Percentiles rank a stretch among this genome's conserved stretches.
Evolutionary conservation across 192 early-diverging fungal genomes (phyloP).

Genomic region (Chytriomyces hyalinus): DNA sequence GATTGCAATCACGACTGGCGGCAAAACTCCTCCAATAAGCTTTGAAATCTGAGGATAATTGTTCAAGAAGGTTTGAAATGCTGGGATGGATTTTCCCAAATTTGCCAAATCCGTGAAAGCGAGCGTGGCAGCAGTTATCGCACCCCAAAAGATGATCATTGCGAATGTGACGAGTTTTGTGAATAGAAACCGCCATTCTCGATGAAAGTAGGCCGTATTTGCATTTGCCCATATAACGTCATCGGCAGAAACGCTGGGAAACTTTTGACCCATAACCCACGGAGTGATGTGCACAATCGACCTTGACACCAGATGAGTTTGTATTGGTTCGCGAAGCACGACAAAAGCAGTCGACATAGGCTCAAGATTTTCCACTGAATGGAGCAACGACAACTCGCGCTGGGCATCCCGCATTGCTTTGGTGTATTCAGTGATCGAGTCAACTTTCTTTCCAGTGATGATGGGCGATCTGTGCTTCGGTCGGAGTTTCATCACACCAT

Average conservation of each 20-base stretch:
- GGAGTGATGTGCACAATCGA: constrained; percentile 65
- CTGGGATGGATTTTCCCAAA: constrained; percentile 59
- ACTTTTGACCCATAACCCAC: constrained; percentile 67
- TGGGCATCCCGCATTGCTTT: background rate
- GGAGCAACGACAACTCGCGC: background rate
- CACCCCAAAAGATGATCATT: constrained; percentile 76
- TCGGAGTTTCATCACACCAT: background rate
- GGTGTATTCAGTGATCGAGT: constrained; percentile 14
- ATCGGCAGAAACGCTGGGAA: constrained; percentile 67
- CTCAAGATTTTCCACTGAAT: background rate
- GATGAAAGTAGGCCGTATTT: constrained; percentile 55
- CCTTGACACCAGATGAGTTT: constrained; percentile 82
- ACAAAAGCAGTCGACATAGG: constrained; percentile 75
- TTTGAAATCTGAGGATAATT: constrained; percentile 50
- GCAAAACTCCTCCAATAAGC: constrained; percentile 78
- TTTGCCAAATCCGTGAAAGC: constrained; percentile 56
- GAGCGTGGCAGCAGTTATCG: constrained; percentile 66
- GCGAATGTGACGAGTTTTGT: constrained; percentile 57
- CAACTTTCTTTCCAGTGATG: background rate
- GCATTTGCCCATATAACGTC: constrained; percentile 90
- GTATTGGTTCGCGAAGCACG: constrained; percentile 75
- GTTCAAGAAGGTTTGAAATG: constrained; percentile 51
- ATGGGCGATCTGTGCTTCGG: background rate
- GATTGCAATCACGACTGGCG: constrained; percentile 69
- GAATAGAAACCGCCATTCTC: constrained; percentile 61